A percentile compares a stretch with the other conserved stretches of the same genome.
These are phyloP conservation scores for Turritis glabra DNA, from an alignment of 345 rosid species.

Conservation along the genomic window DNA sequence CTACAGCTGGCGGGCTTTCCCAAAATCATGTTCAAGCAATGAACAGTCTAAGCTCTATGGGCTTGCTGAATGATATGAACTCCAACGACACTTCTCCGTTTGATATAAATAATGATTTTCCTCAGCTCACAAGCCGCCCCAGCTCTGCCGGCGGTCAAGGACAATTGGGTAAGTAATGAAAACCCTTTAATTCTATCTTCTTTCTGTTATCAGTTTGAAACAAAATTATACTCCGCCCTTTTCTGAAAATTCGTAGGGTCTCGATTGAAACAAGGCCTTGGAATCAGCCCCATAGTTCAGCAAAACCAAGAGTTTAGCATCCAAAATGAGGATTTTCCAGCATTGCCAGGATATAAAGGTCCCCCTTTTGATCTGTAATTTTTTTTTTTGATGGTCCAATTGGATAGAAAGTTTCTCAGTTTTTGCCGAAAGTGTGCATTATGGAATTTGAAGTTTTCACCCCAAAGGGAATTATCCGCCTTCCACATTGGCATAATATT, in stretches of 20 bases:
- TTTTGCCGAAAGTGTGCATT: conserved; percentile 13
- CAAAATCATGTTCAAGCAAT: conserved; percentile 82
- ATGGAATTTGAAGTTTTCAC: conserved; percentile 7
- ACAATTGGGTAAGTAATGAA: conserved; percentile 62
- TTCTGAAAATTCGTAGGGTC: conserved; percentile 51
- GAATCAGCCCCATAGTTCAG: conserved; percentile 82
- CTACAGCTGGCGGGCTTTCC: conserved; percentile 74
- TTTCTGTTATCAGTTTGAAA: conserved; percentile 22
- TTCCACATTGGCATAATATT: conserved; percentile 6
- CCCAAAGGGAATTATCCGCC: neutral
- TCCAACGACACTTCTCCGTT: conserved; percentile 78
- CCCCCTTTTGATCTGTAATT: neutral
- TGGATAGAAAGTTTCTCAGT: neutral
- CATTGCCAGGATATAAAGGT: conserved; percentile 98
- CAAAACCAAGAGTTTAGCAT: conserved; percentile 99
- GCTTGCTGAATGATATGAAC: conserved; percentile 80
- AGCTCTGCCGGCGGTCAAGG: conserved; percentile 96
- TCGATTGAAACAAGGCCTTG: conserved; percentile 78
- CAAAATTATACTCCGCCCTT: neutral
- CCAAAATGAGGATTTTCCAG: conserved; percentile 98
- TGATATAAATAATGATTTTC: conserved; percentile 92
- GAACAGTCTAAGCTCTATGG: conserved; percentile 79
- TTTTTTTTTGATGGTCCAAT: neutral
- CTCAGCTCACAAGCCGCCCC: conserved; percentile 88
- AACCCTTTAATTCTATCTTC: neutral